These are phyloP conservation scores for Aureobasidium mangrovei DNA, from an alignment of 2,329 filamentous ascomycete species.

Conservation along the genomic window DNA sequence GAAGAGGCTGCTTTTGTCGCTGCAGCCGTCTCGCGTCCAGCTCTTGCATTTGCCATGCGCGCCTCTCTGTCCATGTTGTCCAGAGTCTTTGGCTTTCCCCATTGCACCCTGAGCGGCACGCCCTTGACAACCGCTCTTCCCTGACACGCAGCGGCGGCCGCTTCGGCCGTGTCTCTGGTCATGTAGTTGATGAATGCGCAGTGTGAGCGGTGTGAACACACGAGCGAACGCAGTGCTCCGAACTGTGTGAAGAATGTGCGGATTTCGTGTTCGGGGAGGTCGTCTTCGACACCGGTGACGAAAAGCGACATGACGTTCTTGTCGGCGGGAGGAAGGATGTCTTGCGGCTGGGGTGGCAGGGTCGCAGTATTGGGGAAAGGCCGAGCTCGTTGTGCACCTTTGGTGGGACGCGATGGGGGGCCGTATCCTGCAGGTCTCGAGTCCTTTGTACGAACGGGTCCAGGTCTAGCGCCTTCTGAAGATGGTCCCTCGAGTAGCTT, in stretches of 20 bases:
- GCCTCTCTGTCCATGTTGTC: slow-evolving; percentile 87
- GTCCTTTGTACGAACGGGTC: slow-evolving; percentile 70
- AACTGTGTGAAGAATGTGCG: slow-evolving; percentile 83
- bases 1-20: slow-evolving; percentile 19
- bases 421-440: slow-evolving; percentile 28
- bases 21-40: slow-evolving; percentile 52
- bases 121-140: slow-evolving; percentile 84
- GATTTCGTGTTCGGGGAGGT: slow-evolving; percentile 84
- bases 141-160: slow-evolving; percentile 73
- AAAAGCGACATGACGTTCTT: slow-evolving; percentile 86
- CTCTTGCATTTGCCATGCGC: slow-evolving; percentile 68
- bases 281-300: slow-evolving; percentile 90
- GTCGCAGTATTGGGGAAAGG: slow-evolving; percentile 63
- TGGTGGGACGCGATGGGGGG: slow-evolving; percentile 25
- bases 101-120: slow-evolving; percentile 80
- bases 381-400: slow-evolving; percentile 38
- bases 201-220: slow-evolving; percentile 95
- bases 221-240: slow-evolving; percentile 82
- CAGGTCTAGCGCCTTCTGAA: slow-evolving; percentile 38
- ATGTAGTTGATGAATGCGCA: slow-evolving; percentile 96
- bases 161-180: slow-evolving; percentile 74
- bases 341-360: slow-evolving; percentile 69
- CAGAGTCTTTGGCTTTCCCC: slow-evolving; percentile 86
- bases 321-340: slow-evolving; percentile 78
- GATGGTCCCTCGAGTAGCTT: slow-evolving; percentile 35